Evolutionary conservation across 2,329 filamentous ascomycete genomes (phyloP), one percentile per base, ranked within the genome.

Genomic region (Ophiocordyceps camponoti-rufipedis): DNA sequence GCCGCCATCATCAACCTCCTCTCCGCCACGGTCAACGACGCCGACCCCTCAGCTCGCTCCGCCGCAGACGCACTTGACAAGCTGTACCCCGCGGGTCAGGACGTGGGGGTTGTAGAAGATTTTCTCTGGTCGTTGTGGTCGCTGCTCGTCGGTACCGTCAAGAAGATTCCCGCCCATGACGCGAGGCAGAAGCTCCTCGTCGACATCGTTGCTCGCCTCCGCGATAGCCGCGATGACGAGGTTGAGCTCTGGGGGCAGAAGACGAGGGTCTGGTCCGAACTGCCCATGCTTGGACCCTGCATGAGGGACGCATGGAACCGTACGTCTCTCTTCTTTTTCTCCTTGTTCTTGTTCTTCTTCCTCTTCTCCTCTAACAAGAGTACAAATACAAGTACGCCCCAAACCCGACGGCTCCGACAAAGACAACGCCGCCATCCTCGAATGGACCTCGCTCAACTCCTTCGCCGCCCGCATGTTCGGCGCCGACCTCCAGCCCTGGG

Each of bases 381-480:
- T 19, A 41, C 13, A 4, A 9, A 7, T 19, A 14, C 18, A 13
- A 41, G 56, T 52, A 23, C 49, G 47, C 8, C 56, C 55, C 11
- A 48, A 51, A 16, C 55, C 54, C 45, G 48, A 57, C 40, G 50
- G 48, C 45, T 51, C 50, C 18, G 50, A 55, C 9, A 32, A 46
- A n/a, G 51, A 57, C 40, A 47, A 51, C 18, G 45, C 35, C 32
- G 41, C 48, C 11, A 46, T 56, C 29, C 19, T 48, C 4, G 47
- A 55, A 44, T 62, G 58, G 58, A 48, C 56, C 31, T 57, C 55
- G 10, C 49, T 61, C 50, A 58, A 62, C 52, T 58, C 58, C 11
- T 59, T 62, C 41, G 52, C 54, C 43, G 60, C 60, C 23, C 58
- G 55, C 43, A 48, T 60, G 16, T 51, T 56, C 45, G 55, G 53